A percentile compares a stretch with the other conserved stretches of the same genome.
These are phyloP conservation scores for Eutypella sp. DNA, from an alignment of 2,329 filamentous ascomycete genomes.

Conservation along the genomic window DNA sequence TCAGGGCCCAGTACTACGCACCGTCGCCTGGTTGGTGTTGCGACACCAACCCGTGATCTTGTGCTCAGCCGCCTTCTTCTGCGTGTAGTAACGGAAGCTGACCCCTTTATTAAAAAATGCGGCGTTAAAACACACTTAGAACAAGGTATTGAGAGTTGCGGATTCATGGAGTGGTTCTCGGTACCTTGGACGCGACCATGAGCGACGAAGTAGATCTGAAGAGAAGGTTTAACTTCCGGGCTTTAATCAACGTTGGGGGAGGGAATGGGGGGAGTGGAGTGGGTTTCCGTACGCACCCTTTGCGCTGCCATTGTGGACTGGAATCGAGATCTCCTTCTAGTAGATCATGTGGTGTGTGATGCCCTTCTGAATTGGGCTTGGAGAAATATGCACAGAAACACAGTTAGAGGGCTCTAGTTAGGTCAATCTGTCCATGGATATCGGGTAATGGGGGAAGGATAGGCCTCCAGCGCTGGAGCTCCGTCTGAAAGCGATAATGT, in stretches of 20 bases:
- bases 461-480: too few relatives aligned
- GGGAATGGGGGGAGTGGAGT: too few relatives aligned
- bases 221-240: too few relatives aligned
- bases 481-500: too few relatives aligned
- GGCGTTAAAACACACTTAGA: slow-evolving; percentile 12
- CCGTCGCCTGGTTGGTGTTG: slow-evolving; percentile 54
- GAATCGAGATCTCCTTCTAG: not conserved
- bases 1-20: slow-evolving; percentile 15
- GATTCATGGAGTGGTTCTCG: not conserved
- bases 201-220: slow-evolving; percentile 57
- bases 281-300: slow-evolving; percentile 7
- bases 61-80: slow-evolving; percentile 44
- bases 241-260: too few relatives aligned
- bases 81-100: slow-evolving; percentile 53
- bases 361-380: not conserved
- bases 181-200: slow-evolving; percentile 70
- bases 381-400: not conserved
- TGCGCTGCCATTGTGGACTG: slow-evolving; percentile 1
- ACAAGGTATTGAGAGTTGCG: slow-evolving; percentile 6
- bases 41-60: slow-evolving; percentile 57
- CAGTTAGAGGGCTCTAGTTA: too few relatives aligned
- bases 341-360: not conserved
- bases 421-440: too few relatives aligned
- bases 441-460: too few relatives aligned
- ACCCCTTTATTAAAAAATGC: slow-evolving; percentile 40